Percentiles rank a stretch among this genome's conserved stretches.
Conservation (phyloP, 2,329 filamentous ascomycete species). For the Aspergillus ustus region DNA sequence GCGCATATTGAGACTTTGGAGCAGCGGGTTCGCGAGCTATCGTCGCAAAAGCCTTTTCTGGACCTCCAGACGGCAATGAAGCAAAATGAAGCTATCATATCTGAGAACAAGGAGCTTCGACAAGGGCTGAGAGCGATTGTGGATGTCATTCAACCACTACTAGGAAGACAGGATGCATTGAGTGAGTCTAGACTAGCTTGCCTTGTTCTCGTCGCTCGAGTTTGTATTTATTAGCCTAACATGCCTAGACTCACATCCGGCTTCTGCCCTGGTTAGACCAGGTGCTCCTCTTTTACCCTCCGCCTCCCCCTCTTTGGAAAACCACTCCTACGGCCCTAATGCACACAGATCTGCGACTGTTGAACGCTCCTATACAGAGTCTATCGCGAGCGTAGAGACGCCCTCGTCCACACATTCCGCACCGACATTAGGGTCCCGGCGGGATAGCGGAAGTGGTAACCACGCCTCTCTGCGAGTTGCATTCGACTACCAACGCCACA, state of each 20-base stretch:
- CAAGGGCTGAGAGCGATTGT: conserved; percentile 69
- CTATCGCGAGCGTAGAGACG: conserved; percentile 34
- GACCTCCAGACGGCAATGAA: conserved; percentile 77
- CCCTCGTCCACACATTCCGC: conserved; percentile 37
- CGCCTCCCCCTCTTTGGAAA: conserved; percentile 34
- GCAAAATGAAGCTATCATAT: conserved; percentile 76
- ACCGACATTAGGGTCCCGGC: conserved; percentile 29
- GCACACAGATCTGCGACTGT: conserved; percentile 23
- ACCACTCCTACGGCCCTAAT: conserved; percentile 28
- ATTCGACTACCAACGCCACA: conserved; percentile 50
- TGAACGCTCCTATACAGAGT: conserved; percentile 36
- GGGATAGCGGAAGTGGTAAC: conserved; percentile 29
- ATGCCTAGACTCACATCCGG: conserved; percentile 9
- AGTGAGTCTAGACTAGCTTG: conserved; percentile 37
- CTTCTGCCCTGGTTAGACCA: conserved; percentile 17
- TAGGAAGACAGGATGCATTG: conserved; percentile 47
- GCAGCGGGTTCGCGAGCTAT: conserved; percentile 73
- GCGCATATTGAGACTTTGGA: conserved; percentile 78
- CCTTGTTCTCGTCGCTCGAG: neutral
- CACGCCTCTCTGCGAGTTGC: conserved; percentile 43
- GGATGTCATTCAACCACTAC: conserved; percentile 54
- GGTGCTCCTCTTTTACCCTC: conserved; percentile 25
- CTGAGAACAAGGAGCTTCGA: conserved; percentile 79
- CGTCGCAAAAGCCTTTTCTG: conserved; percentile 78
- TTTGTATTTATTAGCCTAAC: neutral